Percentiles rank a stretch among this genome's conserved stretches.
Evolutionary conservation across 345 rosid genomes (phyloP).

Genomic region (Draba incana): DNA sequence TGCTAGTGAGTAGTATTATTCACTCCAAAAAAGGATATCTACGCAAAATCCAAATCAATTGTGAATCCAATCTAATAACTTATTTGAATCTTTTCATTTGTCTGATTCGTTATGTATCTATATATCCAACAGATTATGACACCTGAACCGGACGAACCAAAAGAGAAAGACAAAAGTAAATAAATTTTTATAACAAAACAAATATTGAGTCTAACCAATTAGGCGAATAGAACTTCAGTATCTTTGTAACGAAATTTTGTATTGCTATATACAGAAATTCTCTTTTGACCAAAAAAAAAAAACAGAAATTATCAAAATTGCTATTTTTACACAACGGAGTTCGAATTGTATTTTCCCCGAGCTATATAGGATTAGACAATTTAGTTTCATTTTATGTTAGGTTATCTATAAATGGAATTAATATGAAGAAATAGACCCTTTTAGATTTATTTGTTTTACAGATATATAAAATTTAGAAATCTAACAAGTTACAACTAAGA

Average conservation of each 20-base stretch:
- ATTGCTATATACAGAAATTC: not conserved
- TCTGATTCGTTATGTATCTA: not conserved
- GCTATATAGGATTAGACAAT: not conserved
- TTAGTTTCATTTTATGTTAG: not conserved
- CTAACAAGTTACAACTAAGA: constrained; percentile 11
- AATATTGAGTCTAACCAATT: too few species aligned
- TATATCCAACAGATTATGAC: constrained; percentile 4
- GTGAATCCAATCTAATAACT: constrained; percentile 5
- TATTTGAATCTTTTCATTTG: constrained; percentile 10
- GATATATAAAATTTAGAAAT: not conserved
- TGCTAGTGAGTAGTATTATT: constrained; percentile 8
- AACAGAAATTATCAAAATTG: not conserved
- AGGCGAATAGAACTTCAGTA: not conserved
- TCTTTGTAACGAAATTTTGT: not conserved
- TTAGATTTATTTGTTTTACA: not conserved
- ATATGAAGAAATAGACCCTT: not conserved
- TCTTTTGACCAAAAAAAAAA: too few species aligned
- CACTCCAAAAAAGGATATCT: constrained; percentile 15
- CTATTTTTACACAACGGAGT: not conserved
- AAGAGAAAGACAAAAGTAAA: not conserved
- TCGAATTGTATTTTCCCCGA: not conserved
- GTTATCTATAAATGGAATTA: not conserved
- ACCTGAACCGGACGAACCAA: constrained; percentile 1
- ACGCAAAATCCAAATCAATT: constrained; percentile 14
- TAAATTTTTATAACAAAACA: too few species aligned